Percentiles rank a stretch among this genome's conserved stretches.
These are phyloP conservation scores for Discostella stelligera DNA, from an alignment of 352 stramenopile species.

Conservation along the genomic window DNA sequence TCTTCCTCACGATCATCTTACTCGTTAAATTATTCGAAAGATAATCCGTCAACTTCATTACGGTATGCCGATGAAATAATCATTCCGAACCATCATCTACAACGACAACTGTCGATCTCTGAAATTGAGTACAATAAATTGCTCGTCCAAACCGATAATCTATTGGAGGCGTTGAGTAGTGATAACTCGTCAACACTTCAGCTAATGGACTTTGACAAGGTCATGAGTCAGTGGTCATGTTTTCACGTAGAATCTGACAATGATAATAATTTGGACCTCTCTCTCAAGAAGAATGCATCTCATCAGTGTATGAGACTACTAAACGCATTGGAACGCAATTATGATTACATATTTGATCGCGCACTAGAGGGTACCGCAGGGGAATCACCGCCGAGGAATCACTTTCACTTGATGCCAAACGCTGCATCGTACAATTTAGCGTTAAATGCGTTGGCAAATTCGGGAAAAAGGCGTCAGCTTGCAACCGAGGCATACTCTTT, in stretches of 20 bases:
- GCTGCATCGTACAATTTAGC: slow-evolving; percentile 47
- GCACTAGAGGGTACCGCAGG: not conserved
- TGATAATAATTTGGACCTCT: not conserved
- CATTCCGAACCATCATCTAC: too few relatives aligned
- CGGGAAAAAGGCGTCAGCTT: slow-evolving; percentile 8
- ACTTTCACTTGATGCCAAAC: slow-evolving; percentile 38
- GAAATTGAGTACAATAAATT: slow-evolving; percentile 15
- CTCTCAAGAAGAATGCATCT: slow-evolving; percentile 24
- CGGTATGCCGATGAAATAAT: not conserved
- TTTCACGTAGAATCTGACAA: slow-evolving; percentile 21
- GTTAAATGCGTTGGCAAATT: slow-evolving; percentile 44
- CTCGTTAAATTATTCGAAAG: not conserved
- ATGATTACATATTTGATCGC: slow-evolving; percentile 28
- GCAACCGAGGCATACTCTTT: slow-evolving; percentile 25
- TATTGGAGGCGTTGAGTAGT: not conserved
- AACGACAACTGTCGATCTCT: not conserved
- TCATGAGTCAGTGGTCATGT: slow-evolving; percentile 42
- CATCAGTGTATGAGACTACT: slow-evolving; percentile 39
- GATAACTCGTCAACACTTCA: slow-evolving; percentile 29
- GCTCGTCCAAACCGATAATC: not conserved
- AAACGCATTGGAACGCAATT: slow-evolving; percentile 39
- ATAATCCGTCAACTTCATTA: not conserved
- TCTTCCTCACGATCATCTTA: not conserved
- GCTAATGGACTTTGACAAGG: slow-evolving; percentile 49
- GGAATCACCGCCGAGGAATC: not conserved